Evolutionary conservation across 306 rosid genomes (phyloP), one percentile per base, ranked within the genome.

Genomic region (Psophocarpus tetragonolobus): DNA sequence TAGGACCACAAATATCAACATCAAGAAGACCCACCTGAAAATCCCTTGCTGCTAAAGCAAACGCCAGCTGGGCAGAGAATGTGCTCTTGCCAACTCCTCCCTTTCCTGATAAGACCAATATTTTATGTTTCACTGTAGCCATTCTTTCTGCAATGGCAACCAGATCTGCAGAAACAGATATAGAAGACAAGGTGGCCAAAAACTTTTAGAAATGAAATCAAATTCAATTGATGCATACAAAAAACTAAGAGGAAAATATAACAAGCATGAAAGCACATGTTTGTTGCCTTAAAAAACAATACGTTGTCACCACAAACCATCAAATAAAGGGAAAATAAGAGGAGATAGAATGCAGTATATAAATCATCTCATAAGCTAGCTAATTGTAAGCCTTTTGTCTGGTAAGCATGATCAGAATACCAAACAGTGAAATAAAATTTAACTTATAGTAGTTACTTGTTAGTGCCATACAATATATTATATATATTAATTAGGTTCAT

Each of bases 11-110:
- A 63, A 95, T 89, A 64, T 95, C 99, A 12, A 95, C 90, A 81
- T 95, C 99, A 29, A 95, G 91, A 79, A 95, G 97, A 77, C 97
- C 99, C 73, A 95, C 97, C 71, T 92, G 97, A 86, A 85, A 92
- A 79, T 84, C 90, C 94, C 77, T 88, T 10, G 93, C 92, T 35
- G 99, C 96, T 53, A 95, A 86, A 13, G 97, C 99, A 85, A 87
- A 95, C 20, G 97, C 87, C 4, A 95, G 86, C 67, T 95, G 97
- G 36, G 98, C 90, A 48, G 97, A 91, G 82, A 95, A 92, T 11
- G 98, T 95, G 84, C 97, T 95, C 93, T 95, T 92, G 45, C 98
- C 97, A 67, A 95, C 98, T 64, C 98, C 97, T 68, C 98, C 98
- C 42, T 95, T 95, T 65, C 98, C 97, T 0, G 98, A 95, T 61